Conservation (phyloP, 2,329 filamentous ascomycete species). For the Diaporthe caulivora region DNA sequence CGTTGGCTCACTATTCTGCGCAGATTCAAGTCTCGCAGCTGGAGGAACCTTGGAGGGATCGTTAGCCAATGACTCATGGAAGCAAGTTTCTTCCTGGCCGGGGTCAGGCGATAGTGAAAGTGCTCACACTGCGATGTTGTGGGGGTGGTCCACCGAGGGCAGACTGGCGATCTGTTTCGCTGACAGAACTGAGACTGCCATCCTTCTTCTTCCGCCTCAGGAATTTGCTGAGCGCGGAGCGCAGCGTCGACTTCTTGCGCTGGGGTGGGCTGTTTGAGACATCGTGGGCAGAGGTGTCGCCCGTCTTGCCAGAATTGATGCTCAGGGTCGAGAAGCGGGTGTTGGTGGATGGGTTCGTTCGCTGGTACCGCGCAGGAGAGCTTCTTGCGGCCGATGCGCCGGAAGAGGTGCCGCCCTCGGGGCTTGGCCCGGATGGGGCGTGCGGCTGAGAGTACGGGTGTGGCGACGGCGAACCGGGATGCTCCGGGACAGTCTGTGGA, state of each 20-base stretch:
- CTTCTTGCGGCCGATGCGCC: constrained; percentile 31
- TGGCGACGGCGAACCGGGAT: constrained; percentile 44
- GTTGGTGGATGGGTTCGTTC: constrained; percentile 54
- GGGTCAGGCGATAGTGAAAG: neutral
- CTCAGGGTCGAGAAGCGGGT: constrained; percentile 63
- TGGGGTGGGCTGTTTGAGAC: constrained; percentile 52
- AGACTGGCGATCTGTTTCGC: constrained; percentile 46
- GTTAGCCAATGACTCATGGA: constrained; percentile 17
- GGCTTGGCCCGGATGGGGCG: constrained; percentile 39
- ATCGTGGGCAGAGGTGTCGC: constrained; percentile 43
- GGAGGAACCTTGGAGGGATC: constrained; percentile 32
- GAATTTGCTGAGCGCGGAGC: constrained; percentile 66
- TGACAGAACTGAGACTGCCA: constrained; percentile 48
- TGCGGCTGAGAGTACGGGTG: constrained; percentile 41
- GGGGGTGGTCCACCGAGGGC: constrained; percentile 45
- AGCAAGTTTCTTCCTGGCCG: neutral
- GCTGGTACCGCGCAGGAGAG: constrained; percentile 47
- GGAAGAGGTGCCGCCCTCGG: constrained; percentile 35
- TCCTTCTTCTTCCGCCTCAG: constrained; percentile 70
- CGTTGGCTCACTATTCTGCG: constrained; percentile 50
- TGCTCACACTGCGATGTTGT: constrained; percentile 64
- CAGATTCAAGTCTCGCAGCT: constrained; percentile 14
- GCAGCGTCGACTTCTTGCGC: constrained; percentile 70
- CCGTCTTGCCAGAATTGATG: constrained; percentile 52
- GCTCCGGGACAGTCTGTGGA: constrained; percentile 40